These are phyloP conservation scores for Coniochaeta sp. DNA, from an alignment of 2,329 filamentous ascomycete species.

Conservation along the genomic window DNA sequence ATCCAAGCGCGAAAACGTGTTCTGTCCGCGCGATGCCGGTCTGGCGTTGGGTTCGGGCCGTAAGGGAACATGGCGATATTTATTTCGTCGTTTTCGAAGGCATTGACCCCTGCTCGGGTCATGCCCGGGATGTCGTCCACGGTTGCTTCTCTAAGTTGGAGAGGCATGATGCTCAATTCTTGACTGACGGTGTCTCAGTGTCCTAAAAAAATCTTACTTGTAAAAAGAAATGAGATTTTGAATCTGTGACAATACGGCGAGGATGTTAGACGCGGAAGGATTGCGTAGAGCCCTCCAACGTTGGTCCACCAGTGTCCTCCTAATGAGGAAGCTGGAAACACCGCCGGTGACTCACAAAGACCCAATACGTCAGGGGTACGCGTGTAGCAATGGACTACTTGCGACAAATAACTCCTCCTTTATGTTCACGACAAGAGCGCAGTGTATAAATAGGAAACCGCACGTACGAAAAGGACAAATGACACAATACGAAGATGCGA, in stretches of 20 bases:
- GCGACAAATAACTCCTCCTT: no score
- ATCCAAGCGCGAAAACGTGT: not conserved
- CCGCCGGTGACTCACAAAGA: not conserved
- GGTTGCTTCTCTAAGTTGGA: not conserved
- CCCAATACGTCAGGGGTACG: not conserved
- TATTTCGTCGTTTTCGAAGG: slow-evolving; percentile 1
- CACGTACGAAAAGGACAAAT: no score
- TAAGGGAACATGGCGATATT: slow-evolving; percentile 1
- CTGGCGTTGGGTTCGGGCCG: not conserved
- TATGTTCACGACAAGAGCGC: no score
- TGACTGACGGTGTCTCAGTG: not conserved
- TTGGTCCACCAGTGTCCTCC: not conserved
- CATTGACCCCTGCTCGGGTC: not conserved
- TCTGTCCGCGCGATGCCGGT: not conserved
- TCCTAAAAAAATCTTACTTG: not conserved
- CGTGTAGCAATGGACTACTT: not conserved
- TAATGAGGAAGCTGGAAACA: not conserved
- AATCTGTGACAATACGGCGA: no score
- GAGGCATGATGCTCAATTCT: not conserved
- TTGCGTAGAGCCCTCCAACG: not conserved
- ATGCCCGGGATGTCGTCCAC: not conserved
- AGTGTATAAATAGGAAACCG: no score
- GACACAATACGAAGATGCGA: no score
- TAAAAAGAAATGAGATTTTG: no score
- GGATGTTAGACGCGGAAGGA: no score